Base-by-base conservation (phyloP, 345 rosid genomes). In the Citrus maxima region DNA sequence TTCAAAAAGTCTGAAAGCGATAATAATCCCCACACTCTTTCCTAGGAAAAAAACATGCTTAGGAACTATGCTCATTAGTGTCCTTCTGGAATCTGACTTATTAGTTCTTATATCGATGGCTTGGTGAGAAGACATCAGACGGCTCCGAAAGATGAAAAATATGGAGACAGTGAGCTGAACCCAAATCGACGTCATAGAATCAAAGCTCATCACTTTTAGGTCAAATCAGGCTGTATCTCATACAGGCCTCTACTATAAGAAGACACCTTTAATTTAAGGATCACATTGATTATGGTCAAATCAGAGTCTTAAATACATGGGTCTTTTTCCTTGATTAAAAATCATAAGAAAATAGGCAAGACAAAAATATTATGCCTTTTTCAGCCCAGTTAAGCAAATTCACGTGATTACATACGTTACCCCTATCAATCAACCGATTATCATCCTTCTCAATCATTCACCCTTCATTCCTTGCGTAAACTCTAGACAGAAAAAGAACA, bases 321-420 rank as follows among this genome's bases (percentile, higher is more conserved):
- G 37, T 66, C 35, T 54, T 76, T 54, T 56, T 16, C 65, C 55
- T 14, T 38, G 37, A 34, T 35, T 30, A 65, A 30, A 32, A 10
- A 42, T 6, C 21, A 46, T 32, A n/a, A 12, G 24, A 32, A 30
- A 46, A 28, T 0, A 1, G 16, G 25, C 10, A 25, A 76, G 7
- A 25, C 7, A 7, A 24, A 67, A 25, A 10, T 8, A 75, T 9
- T 4, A 5, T n/a, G 35, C 49, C n/a, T 51, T 38, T 38, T 16
- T 37, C 66, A 67, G 54, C 72, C 55, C 25, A 34, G 46, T 22
- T 7, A n/a, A 24, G 54, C 22, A 16, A 18, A 8, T 34, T 76
- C 79, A 76, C 79, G 79, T 67, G 79, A 66, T 24, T 16, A 5
- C 56, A 32, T n/a, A 5, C 14, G 16, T 3, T 46, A 13, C 51